These are phyloP conservation scores for Tilletia caries DNA, from an alignment of 1,284 basidiomycete species.

Conservation along the genomic window DNA sequence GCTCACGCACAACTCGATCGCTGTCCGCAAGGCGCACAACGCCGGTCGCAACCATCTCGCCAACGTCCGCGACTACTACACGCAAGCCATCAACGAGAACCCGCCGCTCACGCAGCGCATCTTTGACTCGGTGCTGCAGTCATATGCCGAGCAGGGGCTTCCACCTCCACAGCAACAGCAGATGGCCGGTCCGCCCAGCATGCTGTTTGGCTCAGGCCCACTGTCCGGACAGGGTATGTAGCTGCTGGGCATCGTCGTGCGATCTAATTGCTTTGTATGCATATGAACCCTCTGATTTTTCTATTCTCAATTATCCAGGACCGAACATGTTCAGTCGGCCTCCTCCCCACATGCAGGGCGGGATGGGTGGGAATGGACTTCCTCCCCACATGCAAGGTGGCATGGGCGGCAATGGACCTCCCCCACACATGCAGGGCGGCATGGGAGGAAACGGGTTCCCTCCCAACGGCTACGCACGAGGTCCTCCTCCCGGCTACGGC, in stretches of 20 bases:
- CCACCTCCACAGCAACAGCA: slow-evolving; percentile 35
- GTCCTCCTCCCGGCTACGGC: slow-evolving; percentile 4
- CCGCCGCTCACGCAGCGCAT: slow-evolving; percentile 94
- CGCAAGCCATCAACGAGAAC: slow-evolving; percentile 74
- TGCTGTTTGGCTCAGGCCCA: slow-evolving; percentile 35
- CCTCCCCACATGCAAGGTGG: slow-evolving; percentile 1
- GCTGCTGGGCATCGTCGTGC: background rate
- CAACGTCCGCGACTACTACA: slow-evolving; percentile 96
- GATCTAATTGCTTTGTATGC: background rate
- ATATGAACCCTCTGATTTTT: background rate
- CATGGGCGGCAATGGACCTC: background rate
- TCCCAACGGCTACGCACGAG: background rate
- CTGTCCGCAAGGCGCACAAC: slow-evolving; percentile 96
- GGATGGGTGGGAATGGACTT: background rate
- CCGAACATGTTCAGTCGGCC: background rate
- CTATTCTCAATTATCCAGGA: background rate
- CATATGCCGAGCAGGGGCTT: slow-evolving; percentile 65
- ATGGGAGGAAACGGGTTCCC: background rate
- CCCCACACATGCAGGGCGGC: background rate
- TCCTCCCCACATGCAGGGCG: background rate
- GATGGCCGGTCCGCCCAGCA: slow-evolving; percentile 25
- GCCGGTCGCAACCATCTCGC: slow-evolving; percentile 91
- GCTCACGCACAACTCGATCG: slow-evolving; percentile 49
- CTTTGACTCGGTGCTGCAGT: slow-evolving; percentile 89
- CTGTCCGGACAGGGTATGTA: slow-evolving; percentile 14